These are phyloP conservation scores for Batkoa obscura DNA, from an alignment of 371 early-diverging fungal genomes.

Conservation along the genomic window DNA sequence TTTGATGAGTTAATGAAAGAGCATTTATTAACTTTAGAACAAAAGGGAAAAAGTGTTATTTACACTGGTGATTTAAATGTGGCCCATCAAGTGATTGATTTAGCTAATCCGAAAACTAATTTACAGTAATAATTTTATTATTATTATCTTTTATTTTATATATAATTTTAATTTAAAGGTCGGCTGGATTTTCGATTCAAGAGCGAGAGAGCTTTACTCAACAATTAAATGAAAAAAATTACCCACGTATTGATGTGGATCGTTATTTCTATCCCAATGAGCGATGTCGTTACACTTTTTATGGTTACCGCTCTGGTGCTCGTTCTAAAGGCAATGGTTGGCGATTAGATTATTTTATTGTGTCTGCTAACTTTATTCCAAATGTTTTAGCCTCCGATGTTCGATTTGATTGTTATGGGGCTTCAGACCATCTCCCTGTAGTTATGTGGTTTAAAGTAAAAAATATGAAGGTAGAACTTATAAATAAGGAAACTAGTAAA, in stretches of 20 bases:
- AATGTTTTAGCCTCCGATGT: slow-evolving; percentile 43
- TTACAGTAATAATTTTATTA: slow-evolving; percentile 13
- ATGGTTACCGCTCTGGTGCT: slow-evolving; percentile 50
- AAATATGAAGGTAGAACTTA: too few relatives aligned
- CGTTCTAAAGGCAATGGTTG: slow-evolving; percentile 63
- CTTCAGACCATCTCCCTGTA: slow-evolving; percentile 78
- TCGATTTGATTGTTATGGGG: slow-evolving; percentile 64
- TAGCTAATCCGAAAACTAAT: slow-evolving; percentile 66
- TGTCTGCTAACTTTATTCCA: slow-evolving; percentile 33
- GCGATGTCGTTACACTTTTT: slow-evolving; percentile 57
- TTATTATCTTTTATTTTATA: background rate
- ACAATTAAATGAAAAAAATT: slow-evolving; percentile 22
- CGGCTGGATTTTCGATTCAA: slow-evolving; percentile 70
- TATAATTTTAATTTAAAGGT: slow-evolving; percentile 14
- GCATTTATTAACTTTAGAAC: slow-evolving; percentile 43
- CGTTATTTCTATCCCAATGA: slow-evolving; percentile 51
- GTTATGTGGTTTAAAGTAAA: slow-evolving; percentile 22
- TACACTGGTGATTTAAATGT: slow-evolving; percentile 87
- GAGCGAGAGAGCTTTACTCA: slow-evolving; percentile 57
- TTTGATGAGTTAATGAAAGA: slow-evolving; percentile 50
- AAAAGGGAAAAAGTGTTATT: slow-evolving; percentile 46
- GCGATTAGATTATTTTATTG: slow-evolving; percentile 77
- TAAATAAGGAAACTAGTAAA: too few relatives aligned
- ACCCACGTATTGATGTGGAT: slow-evolving; percentile 52
- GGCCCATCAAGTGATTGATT: slow-evolving; percentile 59